phyloP scores from a whole-genome alignment of 2,329 filamentous ascomycete genomes.

The Claviceps monticola region DNA sequence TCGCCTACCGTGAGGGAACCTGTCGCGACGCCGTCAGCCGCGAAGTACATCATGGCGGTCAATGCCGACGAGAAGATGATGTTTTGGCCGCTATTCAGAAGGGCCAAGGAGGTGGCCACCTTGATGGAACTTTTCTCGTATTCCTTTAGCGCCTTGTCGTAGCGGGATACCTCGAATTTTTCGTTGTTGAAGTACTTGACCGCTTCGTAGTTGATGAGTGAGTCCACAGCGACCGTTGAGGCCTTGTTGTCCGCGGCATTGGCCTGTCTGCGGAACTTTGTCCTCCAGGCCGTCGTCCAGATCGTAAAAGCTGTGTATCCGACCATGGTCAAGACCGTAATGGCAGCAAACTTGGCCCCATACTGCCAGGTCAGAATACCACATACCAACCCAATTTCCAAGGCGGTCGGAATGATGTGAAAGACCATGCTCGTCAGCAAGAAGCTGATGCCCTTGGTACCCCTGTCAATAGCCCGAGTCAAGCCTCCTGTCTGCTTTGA shows the following conservation, averaged over 20 bases:
- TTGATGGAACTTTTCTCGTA: slow-evolving; percentile 96
- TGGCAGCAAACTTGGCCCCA: slow-evolving; percentile 77
- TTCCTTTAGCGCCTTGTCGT: slow-evolving; percentile 70
- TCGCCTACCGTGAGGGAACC: slow-evolving; percentile 84
- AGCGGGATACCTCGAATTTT: slow-evolving; percentile 79
- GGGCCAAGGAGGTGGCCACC: slow-evolving; percentile 81
- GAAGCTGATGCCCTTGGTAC: slow-evolving; percentile 97
- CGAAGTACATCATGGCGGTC: slow-evolving; percentile 97
- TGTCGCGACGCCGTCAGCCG: slow-evolving; percentile 71
- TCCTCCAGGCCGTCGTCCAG: slow-evolving; percentile 89
- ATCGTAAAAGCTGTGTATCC: slow-evolving; percentile 96
- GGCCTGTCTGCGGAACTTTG: slow-evolving; percentile 86
- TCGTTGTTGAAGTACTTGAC: slow-evolving; percentile 99
- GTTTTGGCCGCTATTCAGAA: slow-evolving; percentile 91
- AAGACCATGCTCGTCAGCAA: slow-evolving; percentile 96
- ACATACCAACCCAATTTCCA: slow-evolving; percentile 92
- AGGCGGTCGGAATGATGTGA: slow-evolving; percentile 80
- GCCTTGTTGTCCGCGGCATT: slow-evolving; percentile 95
- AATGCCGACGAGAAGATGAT: slow-evolving; percentile 91
- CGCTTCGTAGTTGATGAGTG: slow-evolving; percentile 95
- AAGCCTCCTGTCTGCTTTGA: slow-evolving; percentile 88
- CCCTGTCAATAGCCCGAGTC: slow-evolving; percentile 86
- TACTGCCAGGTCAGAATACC: slow-evolving; percentile 96
- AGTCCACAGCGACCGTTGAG: slow-evolving; percentile 90
- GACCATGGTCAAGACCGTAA: slow-evolving; percentile 82